Base-by-base conservation (phyloP, 345 rosid species). In the Syzygium grande region DNA sequence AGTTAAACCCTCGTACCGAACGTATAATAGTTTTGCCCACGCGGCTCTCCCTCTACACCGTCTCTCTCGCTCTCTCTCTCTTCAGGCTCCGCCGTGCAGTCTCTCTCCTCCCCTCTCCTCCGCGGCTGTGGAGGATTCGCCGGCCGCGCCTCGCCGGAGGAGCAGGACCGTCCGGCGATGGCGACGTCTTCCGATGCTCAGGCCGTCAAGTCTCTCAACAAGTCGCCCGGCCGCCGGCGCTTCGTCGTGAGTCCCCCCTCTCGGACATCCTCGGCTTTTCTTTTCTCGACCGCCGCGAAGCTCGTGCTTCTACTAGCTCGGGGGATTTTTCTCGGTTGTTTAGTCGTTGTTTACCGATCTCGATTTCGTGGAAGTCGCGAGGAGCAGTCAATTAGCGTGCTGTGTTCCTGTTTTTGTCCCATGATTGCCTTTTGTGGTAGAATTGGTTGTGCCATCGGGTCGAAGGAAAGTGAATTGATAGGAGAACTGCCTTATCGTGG, bases 201-300 rank as follows among this genome's bases (percentile, higher is more conserved):
- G 86, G 98, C 96, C 5, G 99, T 97, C 56, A 97, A 97, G 92
- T 95, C 97, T 22, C 98, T 97, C 89, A 97, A 96, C 94, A 93
- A 86, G 84, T 92, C 94, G 52, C 86, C 92, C 21, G 98, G 97
- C 34, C 93, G 98, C 79, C 92, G 94, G 89, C 96, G 96, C 89
- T 96, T 96, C 87, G 93, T 92, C 85, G 99, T 96, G 87, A 86
- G 94, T 83, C 55, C 84, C 55, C 84, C 73, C 85, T 84, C 65
- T 58, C 84, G 43, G 38, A n/a, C 63, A 85, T 54, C 30, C 78
- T 54, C 29, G 49, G 10, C 46, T 85, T 19, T 38, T 23, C 52
- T 7, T 9, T 11, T 11, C 52, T 9, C 52, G 11, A 3, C 52
- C 65, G 12, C 30, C 65, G 23, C 61, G 61, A 34, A 68, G 80